These are phyloP conservation scores for Globisporangium nodosum DNA, from an alignment of 352 stramenopile species.

Conservation along the genomic window DNA sequence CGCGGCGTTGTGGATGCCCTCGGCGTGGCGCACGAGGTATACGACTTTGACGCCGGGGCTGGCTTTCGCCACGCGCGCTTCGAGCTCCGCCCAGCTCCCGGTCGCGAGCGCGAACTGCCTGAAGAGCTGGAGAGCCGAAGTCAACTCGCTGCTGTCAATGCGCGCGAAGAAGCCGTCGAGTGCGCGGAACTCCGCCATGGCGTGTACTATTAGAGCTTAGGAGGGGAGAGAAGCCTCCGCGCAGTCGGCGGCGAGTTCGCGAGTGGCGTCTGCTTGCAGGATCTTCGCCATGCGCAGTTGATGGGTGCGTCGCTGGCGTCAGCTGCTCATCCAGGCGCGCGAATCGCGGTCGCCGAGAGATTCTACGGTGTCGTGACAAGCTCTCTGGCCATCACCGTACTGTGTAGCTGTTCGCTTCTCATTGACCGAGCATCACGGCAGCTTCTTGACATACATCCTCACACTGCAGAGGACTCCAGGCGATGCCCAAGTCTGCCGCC, in stretches of 20 bases:
- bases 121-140: constrained; percentile 18
- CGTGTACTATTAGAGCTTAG: not conserved
- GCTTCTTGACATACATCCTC: no score
- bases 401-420: no score
- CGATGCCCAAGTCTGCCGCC: no score
- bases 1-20: constrained; percentile 68
- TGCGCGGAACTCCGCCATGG: constrained; percentile 10
- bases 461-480: no score
- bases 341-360: no score
- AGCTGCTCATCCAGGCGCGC: not conserved
- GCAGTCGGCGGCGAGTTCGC: not conserved
- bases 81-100: constrained; percentile 20
- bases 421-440: no score
- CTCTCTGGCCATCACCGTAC: no score
- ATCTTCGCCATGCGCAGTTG: not conserved
- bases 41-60: constrained; percentile 47
- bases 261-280: not conserved
- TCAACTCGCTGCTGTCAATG: not conserved
- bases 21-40: constrained; percentile 72
- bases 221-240: not conserved
- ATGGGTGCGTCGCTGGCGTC: not conserved
- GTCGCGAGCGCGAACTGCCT: constrained; percentile 25
- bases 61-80: constrained; percentile 13
- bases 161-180: constrained; percentile 29
- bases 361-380: no score